phyloP scores from a whole-genome alignment of 345 rosid genomes.

The Boechera stricta region DNA sequence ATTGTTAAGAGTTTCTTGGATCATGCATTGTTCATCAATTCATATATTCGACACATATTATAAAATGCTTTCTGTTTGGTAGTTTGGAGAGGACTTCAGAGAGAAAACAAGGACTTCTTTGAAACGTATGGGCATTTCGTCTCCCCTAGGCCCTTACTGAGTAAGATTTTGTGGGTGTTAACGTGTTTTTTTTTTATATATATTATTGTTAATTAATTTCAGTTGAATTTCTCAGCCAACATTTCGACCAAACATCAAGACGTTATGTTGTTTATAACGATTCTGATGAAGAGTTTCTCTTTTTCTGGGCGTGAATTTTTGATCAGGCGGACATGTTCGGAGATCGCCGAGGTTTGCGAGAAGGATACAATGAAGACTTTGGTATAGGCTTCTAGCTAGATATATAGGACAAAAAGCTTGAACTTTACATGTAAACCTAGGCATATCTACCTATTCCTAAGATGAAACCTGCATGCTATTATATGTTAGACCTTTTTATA shows the following conservation, averaged over 20 bases:
- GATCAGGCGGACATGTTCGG: constrained; percentile 46
- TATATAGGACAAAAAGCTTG: constrained; percentile 11
- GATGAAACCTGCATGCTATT: neutral
- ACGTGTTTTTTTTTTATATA: neutral
- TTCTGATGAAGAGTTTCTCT: neutral
- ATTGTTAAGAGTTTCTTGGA: constrained; percentile 5
- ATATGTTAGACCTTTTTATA: neutral
- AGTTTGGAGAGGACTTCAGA: constrained; percentile 84
- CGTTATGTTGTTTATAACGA: neutral
- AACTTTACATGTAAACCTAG: constrained; percentile 14
- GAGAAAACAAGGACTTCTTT: constrained; percentile 76
- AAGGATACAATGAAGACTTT: constrained; percentile 44
- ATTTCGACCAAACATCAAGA: neutral
- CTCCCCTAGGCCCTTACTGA: constrained; percentile 47
- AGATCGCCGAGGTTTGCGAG: constrained; percentile 48
- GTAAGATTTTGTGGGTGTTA: constrained; percentile 41
- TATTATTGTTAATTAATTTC: neutral
- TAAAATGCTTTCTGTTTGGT: neutral
- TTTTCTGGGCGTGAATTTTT: neutral
- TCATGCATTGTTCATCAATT: neutral
- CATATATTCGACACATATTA: neutral
- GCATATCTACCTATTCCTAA: constrained; percentile 11
- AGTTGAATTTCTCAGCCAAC: neutral
- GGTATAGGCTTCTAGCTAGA: constrained; percentile 23
- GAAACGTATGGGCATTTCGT: constrained; percentile 52